These are phyloP conservation scores for Chalaropsis thielavioides DNA, from an alignment of 2,329 filamentous ascomycete species.

Conservation along the genomic window DNA sequence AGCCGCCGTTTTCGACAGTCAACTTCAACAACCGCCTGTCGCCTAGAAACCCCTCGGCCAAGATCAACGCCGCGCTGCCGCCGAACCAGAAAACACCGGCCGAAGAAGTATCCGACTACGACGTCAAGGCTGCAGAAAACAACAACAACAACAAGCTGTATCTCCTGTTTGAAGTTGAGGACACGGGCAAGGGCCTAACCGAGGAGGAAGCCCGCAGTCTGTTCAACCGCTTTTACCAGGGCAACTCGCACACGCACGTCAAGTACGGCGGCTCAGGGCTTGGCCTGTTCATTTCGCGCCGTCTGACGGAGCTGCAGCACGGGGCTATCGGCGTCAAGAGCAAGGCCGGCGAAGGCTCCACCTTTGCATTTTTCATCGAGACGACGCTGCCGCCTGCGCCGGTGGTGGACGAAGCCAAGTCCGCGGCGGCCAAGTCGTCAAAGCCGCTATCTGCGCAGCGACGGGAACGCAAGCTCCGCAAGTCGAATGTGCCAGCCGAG, in stretches of 20 bases:
- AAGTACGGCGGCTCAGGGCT: constrained; percentile 68
- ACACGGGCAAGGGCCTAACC: constrained; percentile 61
- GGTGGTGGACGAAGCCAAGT: constrained; percentile 27
- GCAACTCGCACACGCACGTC: constrained; percentile 59
- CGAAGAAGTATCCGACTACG: neutral
- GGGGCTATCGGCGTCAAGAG: constrained; percentile 64
- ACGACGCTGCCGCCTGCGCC: constrained; percentile 32
- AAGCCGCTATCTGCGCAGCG: neutral
- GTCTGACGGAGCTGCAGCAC: constrained; percentile 67
- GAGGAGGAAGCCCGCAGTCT: constrained; percentile 57
- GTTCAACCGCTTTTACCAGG: constrained; percentile 68
- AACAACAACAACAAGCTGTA: constrained; percentile 31
- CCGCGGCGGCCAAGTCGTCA: neutral
- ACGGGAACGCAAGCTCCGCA: constrained; percentile 3
- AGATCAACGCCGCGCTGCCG: neutral
- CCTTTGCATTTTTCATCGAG: constrained; percentile 62
- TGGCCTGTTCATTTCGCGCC: constrained; percentile 63
- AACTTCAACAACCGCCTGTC: constrained; percentile 35
- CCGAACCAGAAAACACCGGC: neutral
- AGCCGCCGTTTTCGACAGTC: constrained; percentile 33
- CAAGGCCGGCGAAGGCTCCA: constrained; percentile 54
- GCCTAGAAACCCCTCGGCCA: constrained; percentile 28
- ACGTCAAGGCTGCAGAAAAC: neutral
- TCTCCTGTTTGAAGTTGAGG: constrained; percentile 58
- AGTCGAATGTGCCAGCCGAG: neutral